These are phyloP conservation scores for Aphanomyces invadans DNA, from an alignment of 352 stramenopile species.

Conservation along the genomic window DNA sequence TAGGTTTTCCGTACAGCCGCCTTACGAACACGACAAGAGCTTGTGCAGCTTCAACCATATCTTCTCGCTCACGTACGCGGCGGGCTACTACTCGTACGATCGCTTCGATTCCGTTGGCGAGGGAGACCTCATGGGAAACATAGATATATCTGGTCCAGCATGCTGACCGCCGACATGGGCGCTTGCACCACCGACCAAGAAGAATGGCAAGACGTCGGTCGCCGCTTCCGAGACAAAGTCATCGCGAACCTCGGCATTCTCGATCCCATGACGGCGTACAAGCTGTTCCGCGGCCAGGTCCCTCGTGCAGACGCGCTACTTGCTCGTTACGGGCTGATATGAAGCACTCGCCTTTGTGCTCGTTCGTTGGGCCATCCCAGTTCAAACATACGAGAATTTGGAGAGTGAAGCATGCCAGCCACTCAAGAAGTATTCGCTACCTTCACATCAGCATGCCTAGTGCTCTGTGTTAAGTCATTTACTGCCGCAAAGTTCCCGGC, in stretches of 20 bases:
- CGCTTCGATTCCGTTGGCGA: neutral
- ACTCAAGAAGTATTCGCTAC: no score
- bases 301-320: constrained; percentile 92
- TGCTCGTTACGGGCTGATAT: constrained; percentile 93
- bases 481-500: no score
- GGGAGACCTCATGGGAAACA: neutral
- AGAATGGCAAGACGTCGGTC: constrained; percentile 75
- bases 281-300: constrained; percentile 91
- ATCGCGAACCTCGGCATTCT: constrained; percentile 78
- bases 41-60: constrained; percentile 98
- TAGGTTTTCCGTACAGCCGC: constrained; percentile 78
- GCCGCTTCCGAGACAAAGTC: constrained; percentile 91
- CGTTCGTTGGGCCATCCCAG: no score
- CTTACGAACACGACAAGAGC: constrained; percentile 92
- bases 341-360: no score
- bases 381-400: no score
- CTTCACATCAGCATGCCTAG: no score
- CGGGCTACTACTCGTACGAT: constrained; percentile 91
- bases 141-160: constrained; percentile 95
- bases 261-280: constrained; percentile 90
- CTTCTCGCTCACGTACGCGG: constrained; percentile 94
- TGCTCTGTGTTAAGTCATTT: no score
- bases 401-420: no score
- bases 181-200: constrained; percentile 82
- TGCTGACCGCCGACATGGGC: constrained; percentile 96